Percentiles rank a stretch among this genome's conserved stretches.
These are phyloP conservation scores for Ogataea zsoltii DNA, from an alignment of 805 yeast genomes.

Conservation along the genomic window DNA sequence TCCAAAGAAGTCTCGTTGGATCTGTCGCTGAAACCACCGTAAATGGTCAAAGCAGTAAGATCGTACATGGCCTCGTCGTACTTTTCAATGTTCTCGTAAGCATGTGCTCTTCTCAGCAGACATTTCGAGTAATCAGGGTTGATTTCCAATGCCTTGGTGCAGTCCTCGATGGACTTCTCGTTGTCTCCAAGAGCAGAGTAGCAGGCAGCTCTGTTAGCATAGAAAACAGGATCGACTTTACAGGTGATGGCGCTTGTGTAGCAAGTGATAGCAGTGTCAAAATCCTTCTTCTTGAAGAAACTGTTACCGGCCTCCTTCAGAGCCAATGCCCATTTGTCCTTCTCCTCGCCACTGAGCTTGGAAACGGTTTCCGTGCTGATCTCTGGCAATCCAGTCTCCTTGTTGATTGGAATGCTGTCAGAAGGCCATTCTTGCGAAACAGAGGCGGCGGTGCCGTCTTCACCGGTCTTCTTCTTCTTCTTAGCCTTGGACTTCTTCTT, in stretches of 20 bases:
- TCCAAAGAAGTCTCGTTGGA: constrained; percentile 80
- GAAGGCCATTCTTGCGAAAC: constrained; percentile 20
- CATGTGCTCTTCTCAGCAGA: constrained; percentile 87
- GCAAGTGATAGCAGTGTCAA: constrained; percentile 71
- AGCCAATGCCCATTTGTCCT: constrained; percentile 64
- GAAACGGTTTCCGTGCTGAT: constrained; percentile 48
- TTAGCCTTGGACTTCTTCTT: constrained; percentile 40
- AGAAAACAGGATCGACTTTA: constrained; percentile 83
- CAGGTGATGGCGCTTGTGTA: constrained; percentile 77
- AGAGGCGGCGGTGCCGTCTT: constrained; percentile 32
- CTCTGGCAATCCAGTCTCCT: constrained; percentile 56
- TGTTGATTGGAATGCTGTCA: constrained; percentile 50
- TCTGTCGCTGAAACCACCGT: constrained; percentile 75
- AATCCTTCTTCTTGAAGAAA: constrained; percentile 68
- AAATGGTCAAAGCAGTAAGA: constrained; percentile 82
- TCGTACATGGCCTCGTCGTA: constrained; percentile 89
- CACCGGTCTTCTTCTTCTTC: constrained; percentile 45
- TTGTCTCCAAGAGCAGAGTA: constrained; percentile 78
- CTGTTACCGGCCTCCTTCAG: constrained; percentile 90
- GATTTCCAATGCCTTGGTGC: constrained; percentile 79
- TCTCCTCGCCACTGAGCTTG: constrained; percentile 49
- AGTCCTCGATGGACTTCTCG: constrained; percentile 84
- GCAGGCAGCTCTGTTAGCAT: constrained; percentile 96
- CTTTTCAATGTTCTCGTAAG: constrained; percentile 78
- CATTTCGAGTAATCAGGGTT: constrained; percentile 93